Evolutionary conservation across 371 early-diverging fungal species (phyloP), one percentile per base, ranked within the genome.

Genomic region (Synchytrium microbalum): DNA sequence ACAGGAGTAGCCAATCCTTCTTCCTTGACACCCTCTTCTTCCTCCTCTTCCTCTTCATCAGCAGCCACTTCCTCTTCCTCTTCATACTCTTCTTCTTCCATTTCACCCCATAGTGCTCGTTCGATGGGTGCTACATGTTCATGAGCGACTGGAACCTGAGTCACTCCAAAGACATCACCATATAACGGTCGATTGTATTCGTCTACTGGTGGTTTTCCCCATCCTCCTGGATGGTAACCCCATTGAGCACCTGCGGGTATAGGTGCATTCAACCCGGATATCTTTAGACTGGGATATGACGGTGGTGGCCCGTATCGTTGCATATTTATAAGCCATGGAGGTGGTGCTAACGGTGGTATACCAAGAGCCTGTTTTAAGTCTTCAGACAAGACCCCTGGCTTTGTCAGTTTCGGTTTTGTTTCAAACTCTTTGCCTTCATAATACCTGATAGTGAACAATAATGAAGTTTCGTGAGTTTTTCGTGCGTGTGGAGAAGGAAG

Each of bases 241-340:
- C 96, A 98, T 68, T 92, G 92, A n/a, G 95, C 96, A 16, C 98
- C 98, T 27, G 87, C 84, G 13, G 99, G 99, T 69, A 99, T 97
- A 0, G 96, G 97, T 10, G 95, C 90, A 73, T 96, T 99, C 31
- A 99, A 77, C 2, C 99, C 99, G 1, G 99, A 93, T 59, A 99
- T 89, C 66, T 87, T 89, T 55, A 97, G 72, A 64, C 84, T 87
- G 2, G 96, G 93, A 74, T 98, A 99, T 61, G 88, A 86, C 1
- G 98, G 97, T 46, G 99, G 99, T 23, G 93, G 96, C 1, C 99
- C 99, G 72, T 92, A 89, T 30, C 96, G 86, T 75, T 99, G 99
- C 99, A 98, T 97, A 68, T 93, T 95, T 69, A 95, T 86, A 25
- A 99, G 76, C 96, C 96, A 99, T 32, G 99, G 98, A 33, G 97